Evolutionary conservation across 148 eudicot species (phyloP), one percentile per base, ranked within the genome.

Genomic region (Mesembryanthemum crystallinum): DNA sequence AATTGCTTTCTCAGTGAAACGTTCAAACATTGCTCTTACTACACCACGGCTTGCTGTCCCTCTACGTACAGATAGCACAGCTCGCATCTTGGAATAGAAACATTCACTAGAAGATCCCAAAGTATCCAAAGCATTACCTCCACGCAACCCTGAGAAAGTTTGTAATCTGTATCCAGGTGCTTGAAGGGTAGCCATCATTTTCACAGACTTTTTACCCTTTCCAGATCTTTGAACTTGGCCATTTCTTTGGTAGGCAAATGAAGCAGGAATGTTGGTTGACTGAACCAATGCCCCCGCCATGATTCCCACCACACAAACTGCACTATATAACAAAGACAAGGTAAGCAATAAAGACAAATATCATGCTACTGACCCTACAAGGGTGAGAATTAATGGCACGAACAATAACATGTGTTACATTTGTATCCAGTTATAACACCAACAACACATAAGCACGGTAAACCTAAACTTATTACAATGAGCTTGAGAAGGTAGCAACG

Each of bases 1-100:
- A 21, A 94, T 92, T 27, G 98, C 97, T 80, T 92, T 92, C 76
- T 94, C 98, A 14, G 98, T 94, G 57, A 94, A 94, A 14, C 98
- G 92, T 83, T 92, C 97, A 80, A 94, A 94, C 97, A 94, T 90
- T 21, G 97, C 97, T 78, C 82, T 85, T 11, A 91, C 86, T 23
- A 83, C 91, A 64, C 81, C 81, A 17, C 92, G 85, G 61, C 81
- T 77, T 27, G 85, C 84, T 39, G 76, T 83, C 45, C 89, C 83
- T 75, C 80, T 82, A 35, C 87, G 88, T 29, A 82, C 71, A 33
- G 87, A 83, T 58, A 83, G 77, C 33, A 85, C 74, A 32, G 87
- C 84, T 71, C 90, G 88, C 70, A 90, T 91, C 75, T 79, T 88
- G 35, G 89, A 83, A 47, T 82, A 84, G 52, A 92, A 83, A 75